phyloP scores from a whole-genome alignment of 176 grass and related monocot genomes.

The Zoysia pacifica region DNA sequence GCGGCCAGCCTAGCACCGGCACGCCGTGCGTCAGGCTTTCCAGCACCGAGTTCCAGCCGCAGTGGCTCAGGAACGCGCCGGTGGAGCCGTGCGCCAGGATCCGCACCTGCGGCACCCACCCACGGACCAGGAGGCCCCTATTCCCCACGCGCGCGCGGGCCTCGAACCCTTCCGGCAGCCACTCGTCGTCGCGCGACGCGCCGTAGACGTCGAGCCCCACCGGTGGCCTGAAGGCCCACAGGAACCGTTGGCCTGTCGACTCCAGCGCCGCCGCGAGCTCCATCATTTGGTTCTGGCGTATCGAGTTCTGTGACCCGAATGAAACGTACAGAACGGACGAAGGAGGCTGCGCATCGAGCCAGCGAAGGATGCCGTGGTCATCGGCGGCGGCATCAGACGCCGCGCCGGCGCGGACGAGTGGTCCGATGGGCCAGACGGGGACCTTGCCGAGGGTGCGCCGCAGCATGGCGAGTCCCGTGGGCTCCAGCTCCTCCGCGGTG shows the following conservation, averaged over 20 bases:
- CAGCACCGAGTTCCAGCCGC: conserved; percentile 45
- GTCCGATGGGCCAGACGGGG: conserved; percentile 40
- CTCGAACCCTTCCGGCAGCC: conserved; percentile 54
- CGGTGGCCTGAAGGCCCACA: conserved; percentile 15
- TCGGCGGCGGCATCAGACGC: too few relatives aligned
- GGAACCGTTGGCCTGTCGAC: neutral
- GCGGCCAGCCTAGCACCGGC: conserved; percentile 42
- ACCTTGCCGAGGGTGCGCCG: neutral
- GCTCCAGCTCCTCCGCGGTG: conserved; percentile 49
- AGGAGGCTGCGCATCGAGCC: neutral
- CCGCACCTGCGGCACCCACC: conserved; percentile 44
- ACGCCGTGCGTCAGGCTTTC: conserved; percentile 40
- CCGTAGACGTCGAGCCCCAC: neutral
- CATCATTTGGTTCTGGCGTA: neutral
- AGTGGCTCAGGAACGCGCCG: conserved; percentile 50
- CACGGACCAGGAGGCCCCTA: conserved; percentile 2
- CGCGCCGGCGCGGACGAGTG: neutral
- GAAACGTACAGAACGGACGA: conserved; percentile 13
- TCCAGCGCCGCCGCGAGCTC: conserved; percentile 7
- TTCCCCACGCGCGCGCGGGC: neutral
- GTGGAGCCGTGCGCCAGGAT: conserved; percentile 39
- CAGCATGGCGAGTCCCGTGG: conserved; percentile 36
- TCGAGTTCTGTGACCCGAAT: conserved; percentile 5
- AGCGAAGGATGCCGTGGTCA: neutral
- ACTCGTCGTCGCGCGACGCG: neutral